phyloP scores from a whole-genome alignment of 352 stramenopile species.

The Globisporangium heterothallicum region DNA sequence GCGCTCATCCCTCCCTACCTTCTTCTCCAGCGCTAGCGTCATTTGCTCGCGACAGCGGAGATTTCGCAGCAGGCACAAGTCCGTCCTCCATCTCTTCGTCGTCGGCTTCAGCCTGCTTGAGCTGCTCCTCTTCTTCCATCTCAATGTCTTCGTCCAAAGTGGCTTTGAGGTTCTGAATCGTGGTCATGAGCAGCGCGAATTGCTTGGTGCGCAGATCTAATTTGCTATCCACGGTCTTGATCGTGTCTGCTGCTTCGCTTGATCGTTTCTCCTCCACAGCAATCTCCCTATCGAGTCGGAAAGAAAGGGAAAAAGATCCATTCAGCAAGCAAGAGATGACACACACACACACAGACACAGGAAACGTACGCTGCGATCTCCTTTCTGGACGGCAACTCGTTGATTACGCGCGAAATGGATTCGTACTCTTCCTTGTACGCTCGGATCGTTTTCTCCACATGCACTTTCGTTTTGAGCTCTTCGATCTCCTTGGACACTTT shows the following conservation, averaged over 20 bases:
- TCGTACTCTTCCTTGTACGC: conserved; percentile 89
- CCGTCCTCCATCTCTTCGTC: conserved; percentile 74
- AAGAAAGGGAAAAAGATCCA: not conserved
- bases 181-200: conserved; percentile 74
- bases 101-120: conserved; percentile 29
- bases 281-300: conserved; percentile 30
- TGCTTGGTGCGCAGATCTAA: conserved; percentile 73
- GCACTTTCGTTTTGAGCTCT: conserved; percentile 68
- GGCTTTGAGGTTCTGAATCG: conserved; percentile 80
- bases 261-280: conserved; percentile 53
- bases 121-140: conserved; percentile 52
- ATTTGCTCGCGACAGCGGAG: conserved; percentile 10
- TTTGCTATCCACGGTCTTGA: conserved; percentile 51
- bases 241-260: conserved; percentile 43
- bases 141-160: conserved; percentile 65
- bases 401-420: conserved; percentile 76
- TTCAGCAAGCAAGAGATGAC: not conserved
- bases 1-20: not conserved
- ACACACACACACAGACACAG: not conserved
- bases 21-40: conserved; percentile 12
- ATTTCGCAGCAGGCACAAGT: conserved; percentile 6
- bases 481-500: conserved; percentile 71
- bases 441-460: conserved; percentile 66
- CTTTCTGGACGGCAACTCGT: conserved; percentile 64
- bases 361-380: conserved; percentile 47